phyloP scores from a whole-genome alignment of 164 flowering plant genomes.

The Cinnamomum micranthum region DNA sequence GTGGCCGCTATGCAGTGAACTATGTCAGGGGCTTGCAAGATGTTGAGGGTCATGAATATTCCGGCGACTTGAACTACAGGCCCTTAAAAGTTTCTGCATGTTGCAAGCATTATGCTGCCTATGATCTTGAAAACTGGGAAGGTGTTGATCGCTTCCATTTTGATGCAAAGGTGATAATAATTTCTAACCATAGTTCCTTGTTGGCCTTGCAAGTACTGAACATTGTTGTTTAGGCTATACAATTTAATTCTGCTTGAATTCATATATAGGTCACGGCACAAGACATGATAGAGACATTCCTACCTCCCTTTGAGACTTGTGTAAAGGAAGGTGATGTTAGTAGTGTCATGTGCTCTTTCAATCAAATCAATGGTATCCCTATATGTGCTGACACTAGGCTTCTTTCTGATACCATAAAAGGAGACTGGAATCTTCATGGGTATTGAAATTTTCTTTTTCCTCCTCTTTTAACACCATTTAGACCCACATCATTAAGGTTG shows the following conservation, averaged over 20 bases:
- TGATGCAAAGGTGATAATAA: slow-evolving; percentile 54
- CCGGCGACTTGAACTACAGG: slow-evolving; percentile 9
- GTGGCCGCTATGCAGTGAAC: slow-evolving; percentile 50
- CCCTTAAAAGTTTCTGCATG: slow-evolving; percentile 69
- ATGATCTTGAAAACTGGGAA: slow-evolving; percentile 73
- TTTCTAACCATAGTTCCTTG: slow-evolving; percentile 59
- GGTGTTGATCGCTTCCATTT: slow-evolving; percentile 64
- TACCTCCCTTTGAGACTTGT: slow-evolving; percentile 6
- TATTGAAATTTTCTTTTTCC: not conserved
- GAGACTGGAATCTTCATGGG: slow-evolving; percentile 6
- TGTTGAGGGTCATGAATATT: slow-evolving; percentile 4
- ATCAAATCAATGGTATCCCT: slow-evolving; percentile 6
- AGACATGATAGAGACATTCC: slow-evolving; percentile 11
- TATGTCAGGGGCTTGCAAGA: slow-evolving; percentile 70
- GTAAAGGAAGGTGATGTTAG: slow-evolving; percentile 12
- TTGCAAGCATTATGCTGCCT: slow-evolving; percentile 79
- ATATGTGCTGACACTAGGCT: slow-evolving; percentile 2
- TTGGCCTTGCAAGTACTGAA: slow-evolving; percentile 49
- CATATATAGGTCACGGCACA: slow-evolving; percentile 6
- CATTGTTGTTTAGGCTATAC: slow-evolving; percentile 45
- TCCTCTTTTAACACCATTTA: too few relatives aligned
- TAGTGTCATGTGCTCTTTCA: slow-evolving; percentile 9
- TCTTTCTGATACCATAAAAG: slow-evolving; percentile 1
- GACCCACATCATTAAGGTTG: too few relatives aligned
- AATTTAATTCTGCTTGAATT: slow-evolving; percentile 67